Percentiles rank a stretch among this genome's conserved stretches.
These are phyloP conservation scores for Brassica incana DNA, from an alignment of 345 rosid species.

Conservation along the genomic window DNA sequence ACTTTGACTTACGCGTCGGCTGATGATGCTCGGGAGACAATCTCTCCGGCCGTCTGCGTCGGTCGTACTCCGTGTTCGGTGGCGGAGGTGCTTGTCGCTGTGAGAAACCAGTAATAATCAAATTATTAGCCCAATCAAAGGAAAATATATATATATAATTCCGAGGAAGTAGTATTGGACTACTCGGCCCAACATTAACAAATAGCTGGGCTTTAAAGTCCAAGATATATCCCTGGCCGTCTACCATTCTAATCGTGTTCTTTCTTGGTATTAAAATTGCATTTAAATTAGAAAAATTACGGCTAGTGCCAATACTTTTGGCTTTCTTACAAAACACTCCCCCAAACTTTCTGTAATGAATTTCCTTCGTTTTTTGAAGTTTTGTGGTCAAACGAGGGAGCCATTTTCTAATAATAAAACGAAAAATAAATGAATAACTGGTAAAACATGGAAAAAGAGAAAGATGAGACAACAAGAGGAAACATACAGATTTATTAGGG, in stretches of 20 bases:
- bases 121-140: neutral
- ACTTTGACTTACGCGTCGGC: constrained; percentile 42
- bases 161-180: neutral
- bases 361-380: neutral
- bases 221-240: neutral
- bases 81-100: constrained; percentile 42
- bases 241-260: neutral
- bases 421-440: neutral
- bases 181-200: constrained; percentile 35
- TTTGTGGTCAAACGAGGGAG: neutral
- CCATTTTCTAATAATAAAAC: constrained; percentile 7
- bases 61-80: constrained; percentile 45
- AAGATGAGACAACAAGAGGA: constrained; percentile 23
- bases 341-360: neutral
- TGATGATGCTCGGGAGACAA: constrained; percentile 46
- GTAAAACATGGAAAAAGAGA: constrained; percentile 7
- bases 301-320: neutral
- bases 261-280: neutral
- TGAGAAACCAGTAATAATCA: constrained; percentile 40
- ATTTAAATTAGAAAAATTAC: neutral
- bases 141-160: neutral
- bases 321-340: neutral
- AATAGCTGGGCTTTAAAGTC: constrained; percentile 28
- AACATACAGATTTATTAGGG: constrained; percentile 40
- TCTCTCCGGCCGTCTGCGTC: constrained; percentile 54